These are phyloP conservation scores for Pholiota adiposa DNA, from an alignment of 1,284 basidiomycete genomes.

Conservation along the genomic window DNA sequence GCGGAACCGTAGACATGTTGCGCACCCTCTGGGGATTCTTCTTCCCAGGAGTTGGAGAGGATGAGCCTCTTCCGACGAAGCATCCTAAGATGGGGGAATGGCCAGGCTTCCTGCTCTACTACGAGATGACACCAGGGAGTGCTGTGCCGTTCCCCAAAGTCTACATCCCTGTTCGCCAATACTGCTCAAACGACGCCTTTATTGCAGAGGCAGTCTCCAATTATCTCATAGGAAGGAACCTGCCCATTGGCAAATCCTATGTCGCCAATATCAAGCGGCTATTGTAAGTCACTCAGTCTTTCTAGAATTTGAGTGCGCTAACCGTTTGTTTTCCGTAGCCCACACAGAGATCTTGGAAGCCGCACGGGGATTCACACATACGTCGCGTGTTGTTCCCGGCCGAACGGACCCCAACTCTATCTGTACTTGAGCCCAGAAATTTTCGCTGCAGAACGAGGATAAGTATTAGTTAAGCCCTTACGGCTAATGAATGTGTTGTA, in stretches of 20 bases:
- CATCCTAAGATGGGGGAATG: slow-evolving; percentile 13
- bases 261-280: slow-evolving; percentile 1
- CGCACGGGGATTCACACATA: slow-evolving; percentile 23
- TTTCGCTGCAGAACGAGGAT: slow-evolving; percentile 13
- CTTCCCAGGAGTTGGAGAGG: slow-evolving; percentile 16
- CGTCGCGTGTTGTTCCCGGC: slow-evolving; percentile 20
- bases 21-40: slow-evolving; percentile 16
- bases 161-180: slow-evolving; percentile 23
- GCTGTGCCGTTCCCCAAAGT: slow-evolving; percentile 18
- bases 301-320: background rate
- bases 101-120: slow-evolving; percentile 14
- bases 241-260: slow-evolving; percentile 6
- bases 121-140: slow-evolving; percentile 17
- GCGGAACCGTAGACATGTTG: slow-evolving; percentile 15
- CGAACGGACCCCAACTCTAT: slow-evolving; percentile 20
- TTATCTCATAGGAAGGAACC: slow-evolving; percentile 15
- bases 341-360: slow-evolving; percentile 16
- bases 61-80: slow-evolving; percentile 10
- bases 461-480: background rate
- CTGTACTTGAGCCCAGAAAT: slow-evolving; percentile 23
- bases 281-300: slow-evolving; percentile 10
- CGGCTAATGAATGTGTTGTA: background rate
- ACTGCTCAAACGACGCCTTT: slow-evolving; percentile 16
- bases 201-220: slow-evolving; percentile 16
- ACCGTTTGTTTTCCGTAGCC: slow-evolving; percentile 1